These are phyloP conservation scores for Reticulascus tulasneorum DNA, from an alignment of 2,329 filamentous ascomycete genomes.

Conservation along the genomic window DNA sequence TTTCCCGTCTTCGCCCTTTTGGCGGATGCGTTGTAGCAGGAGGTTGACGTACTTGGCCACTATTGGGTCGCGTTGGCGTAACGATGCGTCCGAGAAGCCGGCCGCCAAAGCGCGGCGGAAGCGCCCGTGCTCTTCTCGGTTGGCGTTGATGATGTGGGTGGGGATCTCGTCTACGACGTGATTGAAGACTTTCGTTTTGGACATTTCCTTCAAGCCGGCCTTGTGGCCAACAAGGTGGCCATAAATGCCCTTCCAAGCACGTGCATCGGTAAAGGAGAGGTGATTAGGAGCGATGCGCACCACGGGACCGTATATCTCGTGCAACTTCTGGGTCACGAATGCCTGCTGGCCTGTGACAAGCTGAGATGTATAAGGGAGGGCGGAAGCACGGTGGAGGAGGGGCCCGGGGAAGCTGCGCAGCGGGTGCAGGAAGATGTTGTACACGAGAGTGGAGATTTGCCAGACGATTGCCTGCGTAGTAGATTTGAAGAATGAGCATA, in stretches of 20 bases:
- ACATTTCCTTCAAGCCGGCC: slow-evolving; percentile 8
- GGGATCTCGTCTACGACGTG: not conserved
- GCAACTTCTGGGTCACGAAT: slow-evolving; percentile 8
- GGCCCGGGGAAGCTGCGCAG: slow-evolving; percentile 27
- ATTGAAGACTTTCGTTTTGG: slow-evolving; percentile 2
- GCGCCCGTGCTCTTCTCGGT: slow-evolving; percentile 15
- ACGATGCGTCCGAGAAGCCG: slow-evolving; percentile 24
- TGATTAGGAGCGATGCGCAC: slow-evolving; percentile 35
- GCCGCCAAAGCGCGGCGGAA: slow-evolving; percentile 20
- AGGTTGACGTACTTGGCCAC: slow-evolving; percentile 22
- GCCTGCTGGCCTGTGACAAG: slow-evolving; percentile 3
- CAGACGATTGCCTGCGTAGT: slow-evolving; percentile 7
- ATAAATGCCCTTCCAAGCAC: slow-evolving; percentile 38
- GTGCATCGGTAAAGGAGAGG: slow-evolving; percentile 30
- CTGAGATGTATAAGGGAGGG: slow-evolving; percentile 3
- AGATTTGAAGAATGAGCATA: no score
- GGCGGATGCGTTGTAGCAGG: no score
- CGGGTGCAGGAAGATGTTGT: slow-evolving; percentile 30
- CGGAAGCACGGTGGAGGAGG: slow-evolving; percentile 2
- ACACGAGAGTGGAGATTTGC: slow-evolving; percentile 11
- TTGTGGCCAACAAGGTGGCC: slow-evolving; percentile 13
- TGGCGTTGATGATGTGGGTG: slow-evolving; percentile 4
- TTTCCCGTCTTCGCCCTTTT: slow-evolving; percentile 5
- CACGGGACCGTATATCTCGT: slow-evolving; percentile 25
- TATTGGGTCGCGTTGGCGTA: slow-evolving; percentile 26